Conservation (phyloP, 23 red algal genomes). For the Gracilaria caudata region DNA sequence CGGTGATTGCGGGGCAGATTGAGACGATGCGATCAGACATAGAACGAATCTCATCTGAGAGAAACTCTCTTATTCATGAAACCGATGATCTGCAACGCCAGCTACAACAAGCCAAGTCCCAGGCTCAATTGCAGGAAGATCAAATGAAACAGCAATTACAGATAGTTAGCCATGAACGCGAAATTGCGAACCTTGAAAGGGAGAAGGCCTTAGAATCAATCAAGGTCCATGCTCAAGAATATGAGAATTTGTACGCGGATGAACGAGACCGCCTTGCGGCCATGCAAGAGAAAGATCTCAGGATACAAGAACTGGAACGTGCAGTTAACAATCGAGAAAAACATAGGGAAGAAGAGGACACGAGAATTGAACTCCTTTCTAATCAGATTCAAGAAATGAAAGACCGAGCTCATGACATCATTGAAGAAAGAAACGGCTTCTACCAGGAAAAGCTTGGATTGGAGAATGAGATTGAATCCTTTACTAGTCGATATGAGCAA, state of each 20-base stretch:
- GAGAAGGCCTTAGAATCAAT: conserved; percentile 50
- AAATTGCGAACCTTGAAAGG: conserved; percentile 39
- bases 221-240: conserved; percentile 30
- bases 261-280: conserved; percentile 16
- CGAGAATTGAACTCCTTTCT: conserved; percentile 37
- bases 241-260: conserved; percentile 20
- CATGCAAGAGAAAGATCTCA: conserved; percentile 21
- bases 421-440: conserved; percentile 55
- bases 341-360: conserved; percentile 32
- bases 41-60: conserved; percentile 37
- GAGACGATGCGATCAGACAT: conserved; percentile 40
- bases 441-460: conserved; percentile 27
- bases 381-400: conserved; percentile 61
- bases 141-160: conserved; percentile 29
- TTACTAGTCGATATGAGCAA: conserved; percentile 16
- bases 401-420: conserved; percentile 19
- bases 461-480: conserved; percentile 35
- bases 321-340: conserved; percentile 8
- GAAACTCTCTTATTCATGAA: conserved; percentile 32
- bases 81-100: conserved; percentile 23
- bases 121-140: conserved; percentile 26
- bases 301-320: conserved; percentile 44
- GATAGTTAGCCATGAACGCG: conserved; percentile 10
- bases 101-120: conserved; percentile 4
- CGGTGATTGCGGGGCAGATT: conserved; percentile 38